phyloP scores from a whole-genome alignment of 768 basidiomycete species.

The Suillus spraguei region DNA sequence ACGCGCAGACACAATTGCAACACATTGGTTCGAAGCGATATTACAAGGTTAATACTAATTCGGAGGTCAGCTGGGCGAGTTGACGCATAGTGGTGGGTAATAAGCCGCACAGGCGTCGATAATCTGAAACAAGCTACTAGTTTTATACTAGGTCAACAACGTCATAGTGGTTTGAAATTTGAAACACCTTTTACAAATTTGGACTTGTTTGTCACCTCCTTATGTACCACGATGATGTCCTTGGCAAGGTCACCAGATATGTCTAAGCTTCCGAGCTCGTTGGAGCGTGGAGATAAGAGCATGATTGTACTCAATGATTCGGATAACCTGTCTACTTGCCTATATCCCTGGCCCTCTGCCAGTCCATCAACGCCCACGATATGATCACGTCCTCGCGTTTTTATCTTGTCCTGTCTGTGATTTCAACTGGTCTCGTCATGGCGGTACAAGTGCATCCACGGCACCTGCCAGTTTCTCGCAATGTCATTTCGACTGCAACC shows the following conservation, averaged over 20 bases:
- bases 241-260: neutral
- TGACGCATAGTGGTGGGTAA: too few species aligned
- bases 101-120: too few species aligned
- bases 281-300: neutral
- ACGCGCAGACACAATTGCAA: neutral
- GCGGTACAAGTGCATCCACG: conserved; percentile 15
- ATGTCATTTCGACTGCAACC: conserved; percentile 16
- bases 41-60: neutral
- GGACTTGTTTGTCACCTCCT: too few species aligned
- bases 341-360: neutral
- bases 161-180: too few species aligned
- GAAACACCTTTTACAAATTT: too few species aligned
- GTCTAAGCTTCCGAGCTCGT: neutral
- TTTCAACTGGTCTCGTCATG: neutral
- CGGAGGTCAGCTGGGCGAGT: too few species aligned
- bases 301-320: neutral
- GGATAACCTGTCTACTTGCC: neutral
- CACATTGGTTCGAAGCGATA: neutral
- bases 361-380: neutral
- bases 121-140: too few species aligned
- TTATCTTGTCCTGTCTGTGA: neutral
- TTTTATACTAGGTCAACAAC: too few species aligned
- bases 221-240: neutral
- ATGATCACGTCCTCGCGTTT: neutral
- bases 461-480: neutral